These are phyloP conservation scores for Terfezia claveryi DNA, from an alignment of 495 filamentous ascomycete species.

Conservation along the genomic window DNA sequence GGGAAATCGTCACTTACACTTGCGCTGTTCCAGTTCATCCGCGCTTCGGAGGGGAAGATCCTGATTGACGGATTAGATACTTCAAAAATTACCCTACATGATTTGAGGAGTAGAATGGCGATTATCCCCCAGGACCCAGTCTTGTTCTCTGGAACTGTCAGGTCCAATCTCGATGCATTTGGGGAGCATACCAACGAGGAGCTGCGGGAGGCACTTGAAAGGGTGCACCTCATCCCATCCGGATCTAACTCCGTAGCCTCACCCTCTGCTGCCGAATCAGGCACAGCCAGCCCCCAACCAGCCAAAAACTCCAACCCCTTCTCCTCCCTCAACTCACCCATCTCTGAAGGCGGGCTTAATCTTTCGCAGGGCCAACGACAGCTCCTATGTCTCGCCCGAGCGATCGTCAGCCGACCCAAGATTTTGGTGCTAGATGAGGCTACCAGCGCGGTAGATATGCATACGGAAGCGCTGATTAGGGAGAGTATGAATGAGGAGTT, in stretches of 20 bases:
- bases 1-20: slow-evolving; percentile 72
- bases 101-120: slow-evolving; percentile 49
- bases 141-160: slow-evolving; percentile 66
- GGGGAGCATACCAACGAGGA: slow-evolving; percentile 46
- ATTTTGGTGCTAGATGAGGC: slow-evolving; percentile 85
- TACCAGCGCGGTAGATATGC: slow-evolving; percentile 72
- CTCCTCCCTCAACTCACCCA: slow-evolving; percentile 33
- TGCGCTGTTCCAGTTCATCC: slow-evolving; percentile 64
- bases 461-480: slow-evolving; percentile 65
- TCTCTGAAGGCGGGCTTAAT: slow-evolving; percentile 58
- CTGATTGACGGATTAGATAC: slow-evolving; percentile 57
- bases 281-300: slow-evolving; percentile 9
- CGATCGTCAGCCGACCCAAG: slow-evolving; percentile 56
- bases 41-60: slow-evolving; percentile 47
- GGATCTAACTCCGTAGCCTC: slow-evolving; percentile 17
- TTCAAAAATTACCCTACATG: slow-evolving; percentile 48
- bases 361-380: slow-evolving; percentile 77
- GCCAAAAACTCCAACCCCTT: slow-evolving; percentile 41
- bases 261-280: background rate
- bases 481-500: slow-evolving; percentile 64
- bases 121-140: slow-evolving; percentile 80
- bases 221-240: slow-evolving; percentile 47
- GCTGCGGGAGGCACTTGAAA: slow-evolving; percentile 49
- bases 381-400: slow-evolving; percentile 69
- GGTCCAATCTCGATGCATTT: slow-evolving; percentile 66